Base-by-base conservation (phyloP, 352 stramenopile species). In the Phytophthora nicotianae region DNA sequence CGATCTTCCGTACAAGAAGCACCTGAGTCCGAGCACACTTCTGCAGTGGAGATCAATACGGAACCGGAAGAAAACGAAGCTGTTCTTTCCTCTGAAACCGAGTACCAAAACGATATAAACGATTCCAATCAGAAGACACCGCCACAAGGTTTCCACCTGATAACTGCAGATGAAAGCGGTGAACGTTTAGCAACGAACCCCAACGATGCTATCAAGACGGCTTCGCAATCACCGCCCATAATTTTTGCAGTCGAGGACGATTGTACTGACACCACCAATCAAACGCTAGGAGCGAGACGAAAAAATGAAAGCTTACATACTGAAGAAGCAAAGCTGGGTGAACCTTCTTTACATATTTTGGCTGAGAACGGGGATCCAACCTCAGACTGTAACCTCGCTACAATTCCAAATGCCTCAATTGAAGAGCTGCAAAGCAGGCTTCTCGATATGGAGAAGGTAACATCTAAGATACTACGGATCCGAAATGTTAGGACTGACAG, bases 391-490 rank as follows among this genome's bases (percentile, higher is more conserved):
- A 16, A 20, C 16, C 23, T 40, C 5, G 3, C 19, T 6, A 11
- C 10, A 20, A 14, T 21, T 32, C 38, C 20, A 33, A 11, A n/a
- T 26, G 3, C 5, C 14, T 23, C 51, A 17, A 50, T 63, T 29
- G 35, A 60, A n/a, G 40, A 11, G 23, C 27, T 64, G 16, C 37
- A 56, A 52, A 53, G 33, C 42, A 54, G 53, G 17, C 45, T 81
- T 17, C 16, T 60, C 11, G 64, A 76, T n/a, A 76, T 78, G 42
- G 50, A 74, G 29, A 81, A 41, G 70, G 72, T 77, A 60, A 26
- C 13, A 20, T 49, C n/a, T 10, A 11, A 24, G 3, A 14, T 27
- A 19, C 33, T 19, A 5, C 10, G 5, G 40, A 19, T 24, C 2
- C 14, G 6, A 23, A 14, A 26, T 17, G 8, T 50, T 35, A 5